Evolutionary conservation across 495 filamentous ascomycete species (phyloP).

Genomic region (Penicillium longicatenatum): DNA sequence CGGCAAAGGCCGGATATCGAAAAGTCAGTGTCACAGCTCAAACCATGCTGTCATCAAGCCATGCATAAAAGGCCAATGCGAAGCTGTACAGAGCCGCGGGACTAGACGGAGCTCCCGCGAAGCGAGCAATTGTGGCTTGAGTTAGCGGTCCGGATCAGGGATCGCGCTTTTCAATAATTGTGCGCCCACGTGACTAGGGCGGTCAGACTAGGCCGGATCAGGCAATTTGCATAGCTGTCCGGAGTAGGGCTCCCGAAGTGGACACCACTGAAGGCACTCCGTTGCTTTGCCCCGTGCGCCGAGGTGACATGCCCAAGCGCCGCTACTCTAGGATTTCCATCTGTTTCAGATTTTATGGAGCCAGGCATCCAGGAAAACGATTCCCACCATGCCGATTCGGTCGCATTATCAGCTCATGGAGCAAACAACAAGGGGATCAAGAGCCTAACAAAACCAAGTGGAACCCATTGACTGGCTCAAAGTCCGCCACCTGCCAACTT

Average conservation of each 20-base stretch:
- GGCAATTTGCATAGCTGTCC: neutral
- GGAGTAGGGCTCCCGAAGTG: too few species aligned
- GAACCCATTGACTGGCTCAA: neutral
- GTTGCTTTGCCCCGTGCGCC: conserved; percentile 2
- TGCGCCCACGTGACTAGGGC: conserved; percentile 12
- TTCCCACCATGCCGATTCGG: conserved; percentile 1
- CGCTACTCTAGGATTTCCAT: conserved; percentile 24
- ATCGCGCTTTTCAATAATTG: conserved; percentile 12
- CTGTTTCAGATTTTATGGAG: conserved; percentile 31
- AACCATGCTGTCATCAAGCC: conserved; percentile 26
- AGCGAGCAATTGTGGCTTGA: conserved; percentile 11
- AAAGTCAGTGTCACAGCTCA: conserved; percentile 6
- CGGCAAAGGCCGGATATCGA: neutral
- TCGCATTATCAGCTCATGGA: neutral
- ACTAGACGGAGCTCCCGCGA: conserved; percentile 10
- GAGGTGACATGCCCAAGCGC: conserved; percentile 4
- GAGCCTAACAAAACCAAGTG: neutral
- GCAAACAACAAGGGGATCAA: neutral
- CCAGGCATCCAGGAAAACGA: neutral
- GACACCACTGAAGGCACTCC: too few species aligned
- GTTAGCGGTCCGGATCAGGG: neutral
- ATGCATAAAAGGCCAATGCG: conserved; percentile 15
- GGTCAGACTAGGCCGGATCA: neutral
- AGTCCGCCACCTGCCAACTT: conserved; percentile 6
- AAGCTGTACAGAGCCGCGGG: conserved; percentile 20